Percentiles rank a stretch among this genome's conserved stretches.
Conservation (phyloP, 257 asterid species). For the Nicotiana obtusifolia region DNA sequence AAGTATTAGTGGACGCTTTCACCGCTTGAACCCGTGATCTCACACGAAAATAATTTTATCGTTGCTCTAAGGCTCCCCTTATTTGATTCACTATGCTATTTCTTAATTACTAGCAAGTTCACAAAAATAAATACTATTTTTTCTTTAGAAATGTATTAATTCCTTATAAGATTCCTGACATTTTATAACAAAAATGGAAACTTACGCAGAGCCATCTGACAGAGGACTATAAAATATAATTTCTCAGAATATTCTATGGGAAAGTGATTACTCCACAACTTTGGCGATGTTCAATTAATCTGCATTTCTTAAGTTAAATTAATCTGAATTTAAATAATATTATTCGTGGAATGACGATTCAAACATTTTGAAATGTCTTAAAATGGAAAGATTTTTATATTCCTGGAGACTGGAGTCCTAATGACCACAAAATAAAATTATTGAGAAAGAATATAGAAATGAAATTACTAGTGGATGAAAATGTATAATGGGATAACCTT, state of each 20-base stretch:
- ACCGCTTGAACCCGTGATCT: too few species aligned
- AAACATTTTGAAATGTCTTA: background rate
- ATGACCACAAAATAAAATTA: background rate
- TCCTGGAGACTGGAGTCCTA: background rate
- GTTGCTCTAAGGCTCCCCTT: too few species aligned
- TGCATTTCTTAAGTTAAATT: too few species aligned
- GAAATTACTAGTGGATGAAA: background rate
- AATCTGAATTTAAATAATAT: background rate
- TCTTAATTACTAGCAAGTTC: background rate
- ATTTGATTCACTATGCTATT: background rate
- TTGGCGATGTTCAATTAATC: background rate
- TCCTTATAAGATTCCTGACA: background rate
- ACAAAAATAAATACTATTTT: background rate
- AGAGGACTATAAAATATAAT: too few species aligned
- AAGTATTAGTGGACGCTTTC: too few species aligned
- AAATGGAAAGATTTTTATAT: background rate
- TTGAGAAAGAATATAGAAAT: background rate
- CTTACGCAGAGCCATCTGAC: background rate
- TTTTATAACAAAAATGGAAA: background rate
- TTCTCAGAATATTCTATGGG: background rate
- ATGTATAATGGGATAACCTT: background rate
- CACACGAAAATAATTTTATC: too few species aligned
- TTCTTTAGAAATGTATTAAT: background rate
- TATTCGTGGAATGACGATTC: background rate
- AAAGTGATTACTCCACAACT: background rate